Base-by-base conservation (phyloP, 1,284 basidiomycete genomes). In the Boletellus deceptivus region DNA sequence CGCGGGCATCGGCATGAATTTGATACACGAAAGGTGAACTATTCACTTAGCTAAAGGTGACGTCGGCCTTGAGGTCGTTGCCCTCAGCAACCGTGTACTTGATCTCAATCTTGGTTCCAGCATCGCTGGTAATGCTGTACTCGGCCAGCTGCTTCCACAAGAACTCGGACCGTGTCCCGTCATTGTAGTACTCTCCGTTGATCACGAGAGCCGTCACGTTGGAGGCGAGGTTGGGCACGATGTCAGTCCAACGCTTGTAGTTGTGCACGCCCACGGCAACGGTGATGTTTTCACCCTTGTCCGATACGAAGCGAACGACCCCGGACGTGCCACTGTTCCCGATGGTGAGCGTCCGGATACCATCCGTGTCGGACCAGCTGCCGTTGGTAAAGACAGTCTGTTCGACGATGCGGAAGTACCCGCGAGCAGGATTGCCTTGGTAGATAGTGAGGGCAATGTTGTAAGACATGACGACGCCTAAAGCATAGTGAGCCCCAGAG, bases 231-330 rank as follows among this genome's bases (percentile, higher is more conserved):
- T 17, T 22, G 11, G 46, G 25, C 9, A 47, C 37, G 14, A 48
- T 60, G 53, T 74, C 73, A 50, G 65, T 58, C 73, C 75, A 75
- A 18, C 67, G 60, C 53, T 63, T 65, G 58, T 68, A 67, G 63
- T 72, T 70, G 63, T 76, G 70, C 20, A 75, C 64, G 1, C 75
- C 75, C 18, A 75, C 18, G 9, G 64, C 61, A 49, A 72, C 53
- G 45, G 70, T 49, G 59, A 71, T 68, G 17, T 43, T 53, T 35
- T 72, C 71, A 52, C 62, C 61, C 11, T 47, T 55, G 39, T 65
- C 57, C n/a, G 58, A 52, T 25, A 49, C 18, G 57, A 75, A 67
- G 51, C 70, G 71, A 16, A 75, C 42, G 9, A 62, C 58, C 9
- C 74, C 72, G 18, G 68, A 75, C 0, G 71, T 73, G 20, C 72